A percentile compares a stretch with the other conserved stretches of the same genome.
Evolutionary conservation across 2,329 filamentous ascomycete species (phyloP).

Genomic region (Nectriaceae sp.): DNA sequence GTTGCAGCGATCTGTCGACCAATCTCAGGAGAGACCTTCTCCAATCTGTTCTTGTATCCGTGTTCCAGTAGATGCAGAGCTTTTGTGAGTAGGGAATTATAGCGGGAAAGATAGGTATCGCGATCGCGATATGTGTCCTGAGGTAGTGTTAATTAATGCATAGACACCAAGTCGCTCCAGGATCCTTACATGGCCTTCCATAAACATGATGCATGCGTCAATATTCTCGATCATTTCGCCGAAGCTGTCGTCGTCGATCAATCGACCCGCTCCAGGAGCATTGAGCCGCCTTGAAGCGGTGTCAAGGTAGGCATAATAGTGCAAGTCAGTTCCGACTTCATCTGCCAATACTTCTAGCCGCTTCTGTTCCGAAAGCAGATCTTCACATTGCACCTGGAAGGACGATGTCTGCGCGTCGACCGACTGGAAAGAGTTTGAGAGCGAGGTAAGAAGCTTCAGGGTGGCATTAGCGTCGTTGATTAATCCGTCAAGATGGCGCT

Average conservation of each 20-base stretch:
- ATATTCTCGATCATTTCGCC: constrained; percentile 85
- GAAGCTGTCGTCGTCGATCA: constrained; percentile 84
- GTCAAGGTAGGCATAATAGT: constrained; percentile 93
- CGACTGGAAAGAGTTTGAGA: constrained; percentile 83
- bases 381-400: constrained; percentile 91
- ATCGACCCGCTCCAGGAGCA: constrained; percentile 82
- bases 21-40: constrained; percentile 57
- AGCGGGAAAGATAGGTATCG: constrained; percentile 83
- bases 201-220: constrained; percentile 90
- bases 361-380: constrained; percentile 78
- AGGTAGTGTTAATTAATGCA: not conserved
- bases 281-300: constrained; percentile 88
- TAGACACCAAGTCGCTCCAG: not conserved
- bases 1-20: constrained; percentile 55
- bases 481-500: constrained; percentile 78
- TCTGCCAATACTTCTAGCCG: constrained; percentile 78
- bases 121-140: constrained; percentile 84
- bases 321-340: constrained; percentile 84
- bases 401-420: constrained; percentile 91
- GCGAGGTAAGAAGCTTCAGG: constrained; percentile 71
- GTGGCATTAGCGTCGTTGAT: constrained; percentile 76
- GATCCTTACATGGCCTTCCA: constrained; percentile 74
- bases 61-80: constrained; percentile 63
- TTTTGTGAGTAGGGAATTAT: constrained; percentile 75
- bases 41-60: constrained; percentile 53